Base-by-base conservation (phyloP, 1,139 yeast genomes). In the Diutina pseudorugosa region DNA sequence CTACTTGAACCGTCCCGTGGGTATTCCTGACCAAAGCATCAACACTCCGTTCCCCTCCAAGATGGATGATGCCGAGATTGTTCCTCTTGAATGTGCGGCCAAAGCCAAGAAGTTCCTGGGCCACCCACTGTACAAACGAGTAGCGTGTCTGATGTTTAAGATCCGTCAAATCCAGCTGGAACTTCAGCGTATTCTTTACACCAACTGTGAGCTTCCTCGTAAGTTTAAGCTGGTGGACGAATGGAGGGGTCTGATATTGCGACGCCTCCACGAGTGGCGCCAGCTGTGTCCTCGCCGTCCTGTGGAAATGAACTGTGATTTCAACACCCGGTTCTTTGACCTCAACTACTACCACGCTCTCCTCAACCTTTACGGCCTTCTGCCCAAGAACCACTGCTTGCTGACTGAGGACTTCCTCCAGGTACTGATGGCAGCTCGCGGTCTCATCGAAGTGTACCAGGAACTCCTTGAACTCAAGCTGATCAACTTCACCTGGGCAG, bases 401-500 rank as follows among this genome's bases (percentile, higher is more conserved):
- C 71, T 78, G 14, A 66, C 69, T 4, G 72, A 73, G 11, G 87
- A 87, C 52, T 78, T 79, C 57, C 59, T 71, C 30, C 74, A 76
- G 49, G 79, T 87, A n/a, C 76, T 79, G 18, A 80, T 77, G 30
- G 79, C 91, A 0, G 79, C 94, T 1, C 78, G 77, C 58, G 83
- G 82, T 49, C 76, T 88, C 45, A 83, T 89, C 53, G 70, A 73
- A 49, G 76, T 82, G 47, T 90, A 87, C 63, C 70, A 76, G 50
- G 78, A 76, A 52, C 68, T 89, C 47, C 78, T 78, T 57, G 66
- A 70, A 20, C 74, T 74, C 40, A 79, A 79, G 58, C 73, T 79
- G 50, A 76, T 89, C 56, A 89, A 89, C 64, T 90, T 86, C 66
- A 88, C 96, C 0, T 90, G 96, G 96, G 93, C 91, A 0, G 95